A percentile compares a stretch with the other conserved stretches of the same genome.
Evolutionary conservation across 2,329 filamentous ascomycete species (phyloP).

Genomic region (Aspergillus ibericus): DNA sequence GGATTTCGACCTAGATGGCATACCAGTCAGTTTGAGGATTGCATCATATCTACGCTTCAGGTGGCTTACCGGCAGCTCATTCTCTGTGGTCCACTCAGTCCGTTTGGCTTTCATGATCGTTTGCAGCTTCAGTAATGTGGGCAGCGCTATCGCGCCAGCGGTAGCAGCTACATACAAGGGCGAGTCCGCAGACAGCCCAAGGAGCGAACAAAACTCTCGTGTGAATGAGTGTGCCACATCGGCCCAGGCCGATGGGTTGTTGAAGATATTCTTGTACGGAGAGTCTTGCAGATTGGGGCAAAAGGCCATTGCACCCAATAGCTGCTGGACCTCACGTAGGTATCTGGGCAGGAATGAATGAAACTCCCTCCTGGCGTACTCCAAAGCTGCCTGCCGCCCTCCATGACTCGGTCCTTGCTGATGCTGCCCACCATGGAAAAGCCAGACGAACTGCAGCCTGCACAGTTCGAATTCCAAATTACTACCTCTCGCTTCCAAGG

Average conservation of each 20-base stretch:
- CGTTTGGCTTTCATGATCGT: constrained; percentile 83
- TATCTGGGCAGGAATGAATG: constrained; percentile 72
- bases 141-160: constrained; percentile 87
- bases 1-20: constrained; percentile 58
- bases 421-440: constrained; percentile 70
- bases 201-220: constrained; percentile 87
- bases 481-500: constrained; percentile 78
- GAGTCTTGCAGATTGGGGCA: constrained; percentile 70
- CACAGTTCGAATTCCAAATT: constrained; percentile 95
- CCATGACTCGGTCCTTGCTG: constrained; percentile 44
- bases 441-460: constrained; percentile 83
- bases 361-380: constrained; percentile 76
- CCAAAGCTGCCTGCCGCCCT: constrained; percentile 58
- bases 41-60: neutral
- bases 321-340: constrained; percentile 73
- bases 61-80: constrained; percentile 79
- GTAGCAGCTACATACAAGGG: constrained; percentile 91
- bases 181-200: constrained; percentile 86
- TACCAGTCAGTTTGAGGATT: constrained; percentile 25
- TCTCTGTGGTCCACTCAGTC: constrained; percentile 90
- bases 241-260: constrained; percentile 72
- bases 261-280: constrained; percentile 77
- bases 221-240: constrained; percentile 87
- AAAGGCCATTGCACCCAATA: constrained; percentile 79
- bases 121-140: constrained; percentile 83